Percentiles rank a stretch among this genome's conserved stretches.
Evolutionary conservation across 1,284 basidiomycete species (phyloP).

Genomic region (Albatrellus sp.): DNA sequence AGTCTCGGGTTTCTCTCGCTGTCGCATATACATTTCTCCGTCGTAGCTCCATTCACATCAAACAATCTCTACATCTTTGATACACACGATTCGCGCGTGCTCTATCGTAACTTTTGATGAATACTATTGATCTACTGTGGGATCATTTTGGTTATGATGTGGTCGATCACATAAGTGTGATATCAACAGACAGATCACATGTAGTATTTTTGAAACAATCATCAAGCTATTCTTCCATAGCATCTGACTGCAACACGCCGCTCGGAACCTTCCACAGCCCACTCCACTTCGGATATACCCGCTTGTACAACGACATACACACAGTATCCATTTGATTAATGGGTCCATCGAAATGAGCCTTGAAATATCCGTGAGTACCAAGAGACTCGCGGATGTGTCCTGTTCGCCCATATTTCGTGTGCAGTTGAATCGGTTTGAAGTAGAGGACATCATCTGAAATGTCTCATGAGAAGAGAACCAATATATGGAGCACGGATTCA

Average conservation of each 20-base stretch:
- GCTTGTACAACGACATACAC: constrained; percentile 85
- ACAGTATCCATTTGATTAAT: constrained; percentile 95
- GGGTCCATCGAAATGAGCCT: constrained; percentile 92
- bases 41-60: no score
- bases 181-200: not conserved
- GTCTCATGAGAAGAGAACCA: constrained; percentile 2
- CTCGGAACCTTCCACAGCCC: constrained; percentile 30
- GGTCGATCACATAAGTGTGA: no score
- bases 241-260: constrained; percentile 12
- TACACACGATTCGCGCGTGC: no score
- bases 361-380: constrained; percentile 98
- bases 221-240: constrained; percentile 21
- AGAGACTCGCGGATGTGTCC: constrained; percentile 90
- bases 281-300: constrained; percentile 82
- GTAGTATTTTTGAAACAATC: not conserved
- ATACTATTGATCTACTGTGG: no score
- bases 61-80: no score
- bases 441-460: constrained; percentile 77
- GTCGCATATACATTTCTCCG: no score
- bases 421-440: constrained; percentile 86
- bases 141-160: no score
- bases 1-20: no score
- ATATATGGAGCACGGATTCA: constrained; percentile 12
- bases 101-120: no score
- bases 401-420: constrained; percentile 87